Percentiles rank a stretch among this genome's conserved stretches.
These are phyloP conservation scores for Corylus americana DNA, from an alignment of 306 rosid genomes.

Conservation along the genomic window DNA sequence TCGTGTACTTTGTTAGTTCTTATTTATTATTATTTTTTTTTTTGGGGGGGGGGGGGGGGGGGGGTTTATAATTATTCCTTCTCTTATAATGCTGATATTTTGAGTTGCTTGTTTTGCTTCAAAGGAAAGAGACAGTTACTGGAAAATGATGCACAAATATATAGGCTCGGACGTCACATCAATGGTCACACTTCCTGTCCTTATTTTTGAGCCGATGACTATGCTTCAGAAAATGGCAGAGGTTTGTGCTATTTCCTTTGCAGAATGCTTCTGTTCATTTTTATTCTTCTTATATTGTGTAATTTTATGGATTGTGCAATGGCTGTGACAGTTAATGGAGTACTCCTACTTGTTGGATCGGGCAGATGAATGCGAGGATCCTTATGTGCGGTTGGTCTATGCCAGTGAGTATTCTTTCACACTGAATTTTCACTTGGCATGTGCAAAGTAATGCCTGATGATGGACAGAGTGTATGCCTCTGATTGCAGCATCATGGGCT, in stretches of 20 bases:
- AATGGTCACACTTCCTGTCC: slow-evolving; percentile 85
- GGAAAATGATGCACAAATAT: slow-evolving; percentile 96
- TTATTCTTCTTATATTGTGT: background rate
- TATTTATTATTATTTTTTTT: too few species aligned
- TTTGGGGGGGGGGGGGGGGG: too few species aligned
- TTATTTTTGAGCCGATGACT: slow-evolving; percentile 95
- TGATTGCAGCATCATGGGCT: slow-evolving; percentile 83
- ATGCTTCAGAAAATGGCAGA: slow-evolving; percentile 94
- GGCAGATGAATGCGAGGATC: slow-evolving; percentile 90
- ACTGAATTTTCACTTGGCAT: slow-evolving; percentile 8
- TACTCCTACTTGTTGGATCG: slow-evolving; percentile 77
- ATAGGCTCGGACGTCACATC: slow-evolving; percentile 85
- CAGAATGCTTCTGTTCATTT: slow-evolving; percentile 7
- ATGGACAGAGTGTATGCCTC: slow-evolving; percentile 13
- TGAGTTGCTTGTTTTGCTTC: slow-evolving; percentile 18
- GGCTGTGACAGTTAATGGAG: slow-evolving; percentile 77
- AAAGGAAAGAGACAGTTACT: slow-evolving; percentile 91
- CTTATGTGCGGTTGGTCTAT: slow-evolving; percentile 71
- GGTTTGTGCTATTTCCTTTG: slow-evolving; percentile 48
- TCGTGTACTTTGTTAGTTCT: background rate
- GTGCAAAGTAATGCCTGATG: slow-evolving; percentile 11
- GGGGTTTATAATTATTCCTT: background rate
- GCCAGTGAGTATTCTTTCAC: slow-evolving; percentile 57
- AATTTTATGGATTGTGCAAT: slow-evolving; percentile 24
- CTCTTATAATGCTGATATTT: slow-evolving; percentile 18